phyloP scores from a whole-genome alignment of 345 rosid species.

The Eucalyptus brandiana region DNA sequence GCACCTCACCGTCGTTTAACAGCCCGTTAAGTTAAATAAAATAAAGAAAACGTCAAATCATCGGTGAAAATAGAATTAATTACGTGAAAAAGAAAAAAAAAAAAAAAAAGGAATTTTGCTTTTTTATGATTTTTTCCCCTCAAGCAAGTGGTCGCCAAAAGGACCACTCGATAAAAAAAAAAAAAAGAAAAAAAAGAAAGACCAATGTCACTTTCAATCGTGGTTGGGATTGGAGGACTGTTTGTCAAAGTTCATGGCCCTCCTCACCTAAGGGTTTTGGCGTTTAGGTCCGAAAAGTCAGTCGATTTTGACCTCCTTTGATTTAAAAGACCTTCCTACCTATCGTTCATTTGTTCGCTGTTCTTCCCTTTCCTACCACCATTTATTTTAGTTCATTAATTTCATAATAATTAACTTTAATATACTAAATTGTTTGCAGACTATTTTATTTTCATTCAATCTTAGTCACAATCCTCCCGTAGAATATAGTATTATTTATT shows the following conservation, averaged over 20 bases:
- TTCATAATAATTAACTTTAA: not conserved
- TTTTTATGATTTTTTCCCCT: not conserved
- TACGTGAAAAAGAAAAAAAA: too few species aligned
- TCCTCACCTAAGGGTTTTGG: not conserved
- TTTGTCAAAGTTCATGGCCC: not conserved
- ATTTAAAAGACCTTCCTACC: not conserved
- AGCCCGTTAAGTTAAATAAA: not conserved
- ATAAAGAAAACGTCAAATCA: not conserved
- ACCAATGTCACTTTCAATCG: not conserved
- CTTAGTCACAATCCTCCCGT: not conserved
- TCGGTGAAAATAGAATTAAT: not conserved
- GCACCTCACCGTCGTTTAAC: not conserved
- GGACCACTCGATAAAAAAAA: not conserved
- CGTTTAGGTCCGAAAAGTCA: not conserved
- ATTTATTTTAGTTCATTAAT: not conserved
- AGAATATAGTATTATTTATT: not conserved
- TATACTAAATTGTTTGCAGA: not conserved
- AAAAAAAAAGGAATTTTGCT: not conserved
- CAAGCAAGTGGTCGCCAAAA: not conserved
- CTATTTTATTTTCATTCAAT: not conserved
- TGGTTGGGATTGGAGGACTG: not conserved
- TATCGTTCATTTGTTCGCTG: not conserved
- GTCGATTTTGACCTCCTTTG: not conserved
- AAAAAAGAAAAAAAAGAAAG: rapidly evolving
- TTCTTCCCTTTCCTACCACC: not conserved